Evolutionary conservation across 257 asterid species (phyloP).

Genomic region (Nicotiana tabacum): DNA sequence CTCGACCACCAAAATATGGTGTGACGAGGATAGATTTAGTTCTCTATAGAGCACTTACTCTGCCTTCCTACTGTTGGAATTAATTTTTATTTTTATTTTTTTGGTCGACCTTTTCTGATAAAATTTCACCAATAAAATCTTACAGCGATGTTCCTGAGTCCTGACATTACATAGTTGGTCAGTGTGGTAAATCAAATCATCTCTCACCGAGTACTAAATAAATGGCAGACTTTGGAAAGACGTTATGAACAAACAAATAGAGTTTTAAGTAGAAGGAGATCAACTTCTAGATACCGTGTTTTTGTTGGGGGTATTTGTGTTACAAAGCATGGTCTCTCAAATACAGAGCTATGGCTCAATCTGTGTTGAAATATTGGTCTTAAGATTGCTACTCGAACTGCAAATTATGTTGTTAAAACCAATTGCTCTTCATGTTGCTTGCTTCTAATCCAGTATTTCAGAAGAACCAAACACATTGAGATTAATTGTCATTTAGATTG

Average conservation of each 20-base stretch:
- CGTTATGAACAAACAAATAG: neutral
- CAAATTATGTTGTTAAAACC: neutral
- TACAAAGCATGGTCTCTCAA: neutral
- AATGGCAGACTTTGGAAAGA: too few species aligned
- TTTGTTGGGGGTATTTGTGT: neutral
- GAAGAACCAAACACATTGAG: neutral
- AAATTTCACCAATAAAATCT: neutral
- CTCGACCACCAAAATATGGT: too few species aligned
- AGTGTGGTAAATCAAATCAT: too few species aligned
- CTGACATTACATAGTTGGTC: too few species aligned
- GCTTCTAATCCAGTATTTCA: neutral
- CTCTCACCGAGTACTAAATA: too few species aligned
- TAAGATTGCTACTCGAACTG: neutral
- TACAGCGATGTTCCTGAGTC: too few species aligned
- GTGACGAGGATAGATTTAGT: neutral
- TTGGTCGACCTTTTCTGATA: neutral
- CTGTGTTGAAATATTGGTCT: neutral
- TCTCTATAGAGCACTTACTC: neutral
- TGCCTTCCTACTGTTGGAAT: neutral
- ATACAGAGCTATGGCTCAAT: neutral
- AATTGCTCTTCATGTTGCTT: neutral
- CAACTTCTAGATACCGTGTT: neutral
- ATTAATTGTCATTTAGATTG: neutral
- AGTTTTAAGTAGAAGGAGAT: neutral
- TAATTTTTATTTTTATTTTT: too few species aligned